Conservation (phyloP, 345 rosid species). For the Eucalyptus erythrocorys region DNA sequence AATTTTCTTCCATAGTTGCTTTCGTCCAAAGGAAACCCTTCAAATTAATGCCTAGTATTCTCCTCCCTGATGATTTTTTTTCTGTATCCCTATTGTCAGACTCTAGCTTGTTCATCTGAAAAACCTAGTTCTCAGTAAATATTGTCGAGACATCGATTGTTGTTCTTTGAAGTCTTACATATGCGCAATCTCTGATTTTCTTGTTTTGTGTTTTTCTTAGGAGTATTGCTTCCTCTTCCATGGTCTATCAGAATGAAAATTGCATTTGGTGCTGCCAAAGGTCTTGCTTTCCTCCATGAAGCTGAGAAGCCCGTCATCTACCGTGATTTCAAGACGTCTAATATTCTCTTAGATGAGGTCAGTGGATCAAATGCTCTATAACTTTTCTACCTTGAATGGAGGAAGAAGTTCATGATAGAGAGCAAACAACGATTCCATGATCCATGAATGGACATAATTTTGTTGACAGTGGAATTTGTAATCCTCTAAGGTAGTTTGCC, state of each 20-base stretch:
- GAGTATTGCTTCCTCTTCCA: constrained; percentile 84
- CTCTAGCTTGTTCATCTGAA: background rate
- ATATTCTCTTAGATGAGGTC: constrained; percentile 82
- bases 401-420: background rate
- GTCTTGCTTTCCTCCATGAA: constrained; percentile 91
- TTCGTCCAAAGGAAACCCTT: background rate
- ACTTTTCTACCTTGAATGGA: background rate
- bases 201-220: constrained; percentile 7
- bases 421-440: background rate
- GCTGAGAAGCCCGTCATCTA: constrained; percentile 96
- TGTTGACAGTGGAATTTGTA: background rate
- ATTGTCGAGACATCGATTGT: background rate
- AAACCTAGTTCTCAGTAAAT: background rate
- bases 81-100: background rate
- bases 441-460: background rate
- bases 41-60: background rate
- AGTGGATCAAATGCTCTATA: background rate
- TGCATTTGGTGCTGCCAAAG: constrained; percentile 93
- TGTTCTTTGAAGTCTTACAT: background rate
- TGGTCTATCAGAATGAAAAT: constrained; percentile 90
- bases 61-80: background rate
- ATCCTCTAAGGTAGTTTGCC: background rate
- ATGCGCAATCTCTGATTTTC: background rate
- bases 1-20: background rate
- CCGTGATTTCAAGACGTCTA: constrained; percentile 95